Base-by-base conservation (phyloP, 495 filamentous ascomycete genomes). In the Penicillium diatomitis region DNA sequence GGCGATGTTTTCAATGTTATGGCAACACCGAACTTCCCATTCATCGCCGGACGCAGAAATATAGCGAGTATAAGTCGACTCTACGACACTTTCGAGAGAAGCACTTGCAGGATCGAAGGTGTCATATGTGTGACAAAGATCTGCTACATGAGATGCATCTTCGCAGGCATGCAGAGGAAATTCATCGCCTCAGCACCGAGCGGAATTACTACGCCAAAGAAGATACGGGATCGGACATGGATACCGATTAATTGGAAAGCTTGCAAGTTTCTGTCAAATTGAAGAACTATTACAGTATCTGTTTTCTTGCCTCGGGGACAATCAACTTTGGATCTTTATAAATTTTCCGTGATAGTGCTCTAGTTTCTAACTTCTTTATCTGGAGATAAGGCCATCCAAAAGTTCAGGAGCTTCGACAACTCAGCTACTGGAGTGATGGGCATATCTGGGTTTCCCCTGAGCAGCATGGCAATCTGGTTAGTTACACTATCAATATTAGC, bases 401-500 rank as follows among this genome's bases (percentile, higher is more conserved):
- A 44, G 84, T 86, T 2, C 78, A 79, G 51, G 83, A 87, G 56
- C 75, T 87, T 11, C 70, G 83, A 10, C 69, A 76, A 4, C 72
- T 87, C 7, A 82, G 76, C 47, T 53, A 49, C 6, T 87, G 83
- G 84, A 84, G 80, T 49, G 83, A 87, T 55, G 84, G 82, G 0
- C 82, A 87, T 61, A 46, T 87, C 10, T 86, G 82, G 84, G 67
- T 81, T 8, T 79, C 77, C 4, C 84, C 82, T 0, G 84, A 87
- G 57, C 83, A 87, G 58, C 84, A 87, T 47, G 84, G 84, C 0
- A 84, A 80, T 52, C 53, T 86, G n/a, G 79, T 81, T 39, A 47
- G 72, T 45, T 7, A 7, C 29, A 4, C 27, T 30, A n/a, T n/a
- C n/a, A n/a, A n/a, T n/a, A n/a, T n/a, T n/a, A n/a, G n/a, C n/a